Evolutionary conservation across 495 filamentous ascomycete genomes (phyloP), one percentile per base, ranked within the genome.

Genomic region (Penicillium coprophilum): DNA sequence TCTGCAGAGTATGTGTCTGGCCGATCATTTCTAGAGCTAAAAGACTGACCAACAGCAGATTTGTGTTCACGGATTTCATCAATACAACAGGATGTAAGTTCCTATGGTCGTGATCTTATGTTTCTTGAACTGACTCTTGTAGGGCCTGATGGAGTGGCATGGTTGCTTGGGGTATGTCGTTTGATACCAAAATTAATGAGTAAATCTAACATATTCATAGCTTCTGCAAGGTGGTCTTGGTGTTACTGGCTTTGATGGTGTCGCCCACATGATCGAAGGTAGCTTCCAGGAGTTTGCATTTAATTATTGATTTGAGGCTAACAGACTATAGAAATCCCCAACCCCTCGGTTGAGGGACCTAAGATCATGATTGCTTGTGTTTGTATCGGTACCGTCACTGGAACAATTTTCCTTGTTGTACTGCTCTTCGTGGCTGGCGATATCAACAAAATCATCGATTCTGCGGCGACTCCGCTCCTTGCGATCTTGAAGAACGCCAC

Each of bases 311-410:
- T 17, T 19, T 11, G 4, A 45, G 12, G 19, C 44, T 65, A 41
- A 67, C 19, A 65, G 63, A 66, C 30, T 17, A 21, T 39, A 75
- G 88, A 91, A 73, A 89, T 91, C 47, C 88, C 87, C 7, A 82
- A 88, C 34, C 80, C 88, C 10, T 72, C 85, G 4, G 68, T 83
- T 0, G 80, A 83, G 57, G 87, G 84, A 4, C 88, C 88, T 17
- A 83, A 82, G 56, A 87, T 89, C 51, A 90, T 91, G 87, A 79
- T 91, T 44, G 79, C 76, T 28, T 87, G 84, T 56, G 88, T 91
- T 24, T 74, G 67, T 7, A 90, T 91, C 38, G 88, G 88, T 12
- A 80, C 81, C 34, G 71, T 81, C 24, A 89, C 87, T 11, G 88
- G 88, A 12, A 79, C 85, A 27, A 74, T 88, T 53, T 91, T 91